phyloP scores from a whole-genome alignment of 2,329 filamentous ascomycete genomes.

The Camillea tinctor region DNA sequence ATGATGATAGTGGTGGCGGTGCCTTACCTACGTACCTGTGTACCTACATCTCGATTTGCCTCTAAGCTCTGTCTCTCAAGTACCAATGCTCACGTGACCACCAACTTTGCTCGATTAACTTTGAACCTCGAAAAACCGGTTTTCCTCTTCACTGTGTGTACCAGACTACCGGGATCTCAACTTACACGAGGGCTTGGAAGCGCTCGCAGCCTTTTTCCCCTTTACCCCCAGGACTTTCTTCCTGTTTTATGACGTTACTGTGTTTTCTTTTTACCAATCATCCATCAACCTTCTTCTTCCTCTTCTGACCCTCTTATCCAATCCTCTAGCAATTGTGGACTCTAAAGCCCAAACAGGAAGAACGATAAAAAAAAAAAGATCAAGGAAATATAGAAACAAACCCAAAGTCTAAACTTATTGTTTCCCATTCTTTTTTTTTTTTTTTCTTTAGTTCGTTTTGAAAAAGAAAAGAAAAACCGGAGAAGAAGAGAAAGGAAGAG shows the following conservation, averaged over 20 bases:
- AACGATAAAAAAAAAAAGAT: neutral
- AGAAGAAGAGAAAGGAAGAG: no score
- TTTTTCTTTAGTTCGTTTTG: no score
- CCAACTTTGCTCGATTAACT: constrained; percentile 15
- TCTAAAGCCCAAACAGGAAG: neutral
- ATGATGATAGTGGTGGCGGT: no score
- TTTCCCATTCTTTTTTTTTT: no score
- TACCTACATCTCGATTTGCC: no score
- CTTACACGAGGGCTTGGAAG: constrained; percentile 14
- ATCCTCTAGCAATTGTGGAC: neutral
- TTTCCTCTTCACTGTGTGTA: constrained; percentile 10
- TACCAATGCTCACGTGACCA: constrained; percentile 27
- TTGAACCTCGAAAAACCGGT: constrained; percentile 25
- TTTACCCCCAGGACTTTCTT: neutral
- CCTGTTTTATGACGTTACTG: neutral
- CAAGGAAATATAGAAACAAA: no score
- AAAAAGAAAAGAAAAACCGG: no score
- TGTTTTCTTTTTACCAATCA: neutral
- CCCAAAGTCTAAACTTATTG: no score
- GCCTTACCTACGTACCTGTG: no score
- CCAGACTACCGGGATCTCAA: constrained; percentile 9
- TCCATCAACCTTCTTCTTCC: neutral
- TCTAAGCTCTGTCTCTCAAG: neutral
- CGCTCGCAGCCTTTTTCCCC: neutral
- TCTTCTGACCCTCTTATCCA: neutral